Conservation (phyloP, 1,284 basidiomycete genomes). For the Phellinidium pouzarii region DNA sequence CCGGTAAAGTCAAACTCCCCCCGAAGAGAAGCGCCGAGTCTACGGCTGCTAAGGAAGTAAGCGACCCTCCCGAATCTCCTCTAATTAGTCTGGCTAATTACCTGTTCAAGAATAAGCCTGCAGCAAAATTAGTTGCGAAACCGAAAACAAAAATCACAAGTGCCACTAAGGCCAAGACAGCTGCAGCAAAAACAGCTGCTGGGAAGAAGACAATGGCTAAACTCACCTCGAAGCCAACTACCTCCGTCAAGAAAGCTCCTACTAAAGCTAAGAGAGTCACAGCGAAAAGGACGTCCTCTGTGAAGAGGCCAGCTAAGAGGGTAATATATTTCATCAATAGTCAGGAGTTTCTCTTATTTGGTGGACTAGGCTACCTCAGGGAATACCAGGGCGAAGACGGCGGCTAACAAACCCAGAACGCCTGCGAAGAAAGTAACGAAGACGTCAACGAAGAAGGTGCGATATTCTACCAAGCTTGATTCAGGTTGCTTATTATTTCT, state of each 20-base stretch:
- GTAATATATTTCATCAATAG: conserved; percentile 21
- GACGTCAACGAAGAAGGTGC: conserved; percentile 6
- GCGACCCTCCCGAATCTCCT: conserved; percentile 1
- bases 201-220: conserved; percentile 21
- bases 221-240: conserved; percentile 22
- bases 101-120: conserved; percentile 13
- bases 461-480: background rate
- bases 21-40: conserved; percentile 38
- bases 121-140: conserved; percentile 13
- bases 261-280: conserved; percentile 27
- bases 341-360: background rate
- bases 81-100: background rate
- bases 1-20: conserved; percentile 45
- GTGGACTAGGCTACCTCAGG: conserved; percentile 29
- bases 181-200: conserved; percentile 7
- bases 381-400: conserved; percentile 26
- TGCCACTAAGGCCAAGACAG: conserved; percentile 17
- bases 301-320: conserved; percentile 33
- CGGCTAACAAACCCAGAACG: conserved; percentile 31
- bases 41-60: conserved; percentile 31
- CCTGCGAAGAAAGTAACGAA: conserved; percentile 12
- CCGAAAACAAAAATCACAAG: conserved; percentile 27
- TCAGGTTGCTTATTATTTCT: background rate
- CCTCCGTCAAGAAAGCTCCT: conserved; percentile 29
- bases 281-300: conserved; percentile 22